Evolutionary conservation across 305 asterid species (phyloP).

Genomic region (Plantago rigida): DNA sequence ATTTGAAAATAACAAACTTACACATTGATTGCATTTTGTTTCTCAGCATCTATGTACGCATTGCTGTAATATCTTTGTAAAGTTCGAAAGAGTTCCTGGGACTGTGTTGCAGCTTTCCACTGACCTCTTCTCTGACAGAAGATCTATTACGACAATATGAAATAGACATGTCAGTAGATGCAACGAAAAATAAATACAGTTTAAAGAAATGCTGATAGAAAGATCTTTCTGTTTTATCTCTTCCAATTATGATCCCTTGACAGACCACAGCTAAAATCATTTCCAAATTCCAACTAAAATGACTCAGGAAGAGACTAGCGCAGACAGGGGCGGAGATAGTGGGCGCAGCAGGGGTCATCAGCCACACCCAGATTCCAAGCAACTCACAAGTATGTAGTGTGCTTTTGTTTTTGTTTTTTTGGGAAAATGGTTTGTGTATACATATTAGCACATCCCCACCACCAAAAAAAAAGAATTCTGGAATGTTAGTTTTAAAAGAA

Average conservation of each 20-base stretch:
- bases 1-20: constrained; percentile 34
- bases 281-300: too few relatives aligned
- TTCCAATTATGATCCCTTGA: background rate
- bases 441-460: too few relatives aligned
- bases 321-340: background rate
- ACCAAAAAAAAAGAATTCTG: too few relatives aligned
- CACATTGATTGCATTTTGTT: constrained; percentile 90
- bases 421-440: too few relatives aligned
- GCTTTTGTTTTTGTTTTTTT: too few relatives aligned
- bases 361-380: too few relatives aligned
- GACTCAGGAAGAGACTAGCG: background rate
- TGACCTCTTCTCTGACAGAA: constrained; percentile 89
- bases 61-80: constrained; percentile 88
- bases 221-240: background rate
- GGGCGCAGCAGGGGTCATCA: too few relatives aligned
- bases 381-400: too few relatives aligned
- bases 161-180: constrained; percentile 24
- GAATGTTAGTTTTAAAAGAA: too few relatives aligned
- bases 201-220: constrained; percentile 2
- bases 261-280: background rate
- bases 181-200: constrained; percentile 15
- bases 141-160: constrained; percentile 44
- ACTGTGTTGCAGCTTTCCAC: constrained; percentile 95
- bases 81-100: constrained; percentile 93
- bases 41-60: constrained; percentile 84